Evolutionary conservation across 2,329 filamentous ascomycete species (phyloP).

Genomic region (Boeremia exigua): DNA sequence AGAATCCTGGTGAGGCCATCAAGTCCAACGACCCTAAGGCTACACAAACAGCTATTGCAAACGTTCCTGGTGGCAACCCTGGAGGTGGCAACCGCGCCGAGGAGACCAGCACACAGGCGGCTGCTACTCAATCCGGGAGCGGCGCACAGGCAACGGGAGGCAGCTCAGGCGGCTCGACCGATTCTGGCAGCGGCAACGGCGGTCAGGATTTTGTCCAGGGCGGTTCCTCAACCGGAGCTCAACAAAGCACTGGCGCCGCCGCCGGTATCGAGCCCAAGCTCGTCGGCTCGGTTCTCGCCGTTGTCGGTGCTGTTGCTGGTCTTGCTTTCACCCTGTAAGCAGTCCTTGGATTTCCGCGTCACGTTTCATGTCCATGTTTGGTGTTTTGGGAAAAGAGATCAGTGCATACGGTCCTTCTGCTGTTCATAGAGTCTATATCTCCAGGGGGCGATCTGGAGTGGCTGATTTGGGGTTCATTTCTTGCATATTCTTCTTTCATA

Average conservation of each 20-base stretch:
- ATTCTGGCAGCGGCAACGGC: constrained; percentile 17
- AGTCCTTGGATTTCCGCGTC: not conserved
- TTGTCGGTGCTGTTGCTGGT: constrained; percentile 42
- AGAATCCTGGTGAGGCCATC: constrained; percentile 64
- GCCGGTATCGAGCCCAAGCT: constrained; percentile 33
- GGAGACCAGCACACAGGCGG: constrained; percentile 20
- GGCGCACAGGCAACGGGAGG: constrained; percentile 17
- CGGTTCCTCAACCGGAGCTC: constrained; percentile 7
- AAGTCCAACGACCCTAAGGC: constrained; percentile 38
- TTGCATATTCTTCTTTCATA: constrained; percentile 7
- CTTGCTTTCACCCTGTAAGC: constrained; percentile 33
- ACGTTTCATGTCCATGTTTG: constrained; percentile 16
- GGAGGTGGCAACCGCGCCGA: constrained; percentile 53
- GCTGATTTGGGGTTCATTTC: not conserved
- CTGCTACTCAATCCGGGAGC: constrained; percentile 14
- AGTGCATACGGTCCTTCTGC: constrained; percentile 4
- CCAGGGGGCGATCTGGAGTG: not conserved
- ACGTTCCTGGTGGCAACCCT: constrained; percentile 63
- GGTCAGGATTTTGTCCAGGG: constrained; percentile 25
- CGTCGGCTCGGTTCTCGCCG: constrained; percentile 42
- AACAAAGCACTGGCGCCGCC: constrained; percentile 22
- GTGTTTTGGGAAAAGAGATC: constrained; percentile 11
- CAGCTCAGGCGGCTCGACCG: constrained; percentile 11
- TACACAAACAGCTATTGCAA: constrained; percentile 49
- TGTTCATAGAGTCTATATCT: not conserved